Evolutionary conservation across 345 rosid species (phyloP).

Genomic region (Sisymbrium irio): DNA sequence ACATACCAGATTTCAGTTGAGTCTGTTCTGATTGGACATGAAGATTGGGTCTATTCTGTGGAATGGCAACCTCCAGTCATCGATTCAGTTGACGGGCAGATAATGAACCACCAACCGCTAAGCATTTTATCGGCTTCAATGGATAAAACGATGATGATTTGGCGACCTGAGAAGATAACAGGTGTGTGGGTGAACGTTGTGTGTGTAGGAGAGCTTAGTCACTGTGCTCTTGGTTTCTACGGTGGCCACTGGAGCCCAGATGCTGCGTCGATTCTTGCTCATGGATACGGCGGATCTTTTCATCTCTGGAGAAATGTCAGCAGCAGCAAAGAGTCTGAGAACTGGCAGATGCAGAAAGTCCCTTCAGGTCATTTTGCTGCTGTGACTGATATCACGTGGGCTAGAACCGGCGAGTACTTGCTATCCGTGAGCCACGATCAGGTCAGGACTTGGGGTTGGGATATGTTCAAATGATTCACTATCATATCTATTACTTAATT

Average conservation of each 20-base stretch:
- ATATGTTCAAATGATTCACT: background rate
- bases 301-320: constrained; percentile 86
- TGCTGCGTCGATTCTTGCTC: constrained; percentile 68
- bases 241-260: constrained; percentile 95
- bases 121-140: constrained; percentile 87
- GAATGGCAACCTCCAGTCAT: constrained; percentile 82
- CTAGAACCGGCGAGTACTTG: constrained; percentile 64
- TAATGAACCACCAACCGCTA: constrained; percentile 55
- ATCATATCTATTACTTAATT: background rate
- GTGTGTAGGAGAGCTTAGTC: constrained; percentile 91
- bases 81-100: constrained; percentile 28
- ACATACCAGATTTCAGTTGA: constrained; percentile 91
- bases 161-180: constrained; percentile 84
- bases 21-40: constrained; percentile 93
- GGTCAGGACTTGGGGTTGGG: constrained; percentile 40
- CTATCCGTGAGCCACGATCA: constrained; percentile 93
- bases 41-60: constrained; percentile 97
- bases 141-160: constrained; percentile 99
- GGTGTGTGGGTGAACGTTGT: constrained; percentile 98
- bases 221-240: constrained; percentile 94
- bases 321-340: constrained; percentile 41
- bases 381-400: constrained; percentile 84
- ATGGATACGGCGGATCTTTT: constrained; percentile 94
- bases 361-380: constrained; percentile 90
- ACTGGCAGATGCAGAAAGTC: constrained; percentile 88